Evolutionary conservation across 2,329 filamentous ascomycete species (phyloP).

Genomic region (Aspergillus neotritici): DNA sequence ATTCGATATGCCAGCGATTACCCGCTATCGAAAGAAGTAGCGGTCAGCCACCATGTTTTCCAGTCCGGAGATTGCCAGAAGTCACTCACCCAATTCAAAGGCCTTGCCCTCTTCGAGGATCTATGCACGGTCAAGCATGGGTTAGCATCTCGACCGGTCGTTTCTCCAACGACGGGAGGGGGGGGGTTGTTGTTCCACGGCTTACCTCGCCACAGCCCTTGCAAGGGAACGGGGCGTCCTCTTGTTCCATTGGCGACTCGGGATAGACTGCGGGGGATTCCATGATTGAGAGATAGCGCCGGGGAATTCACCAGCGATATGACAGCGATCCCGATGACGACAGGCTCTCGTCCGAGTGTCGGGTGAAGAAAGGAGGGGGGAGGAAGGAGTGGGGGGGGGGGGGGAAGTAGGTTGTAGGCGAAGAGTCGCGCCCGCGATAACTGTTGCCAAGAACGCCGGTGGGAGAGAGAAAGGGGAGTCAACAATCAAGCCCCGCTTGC

Average conservation of each 20-base stretch:
- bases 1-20: constrained; percentile 97
- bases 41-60: constrained; percentile 21
- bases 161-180: neutral
- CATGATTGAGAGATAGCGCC: constrained; percentile 34
- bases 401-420: neutral
- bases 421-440: too few species aligned
- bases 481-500: too few species aligned
- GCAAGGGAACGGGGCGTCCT: constrained; percentile 77
- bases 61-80: neutral
- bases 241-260: constrained; percentile 64
- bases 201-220: constrained; percentile 87
- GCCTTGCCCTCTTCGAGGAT: constrained; percentile 98
- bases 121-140: constrained; percentile 43
- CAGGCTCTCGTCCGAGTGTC: neutral
- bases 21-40: constrained; percentile 58
- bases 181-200: too few species aligned
- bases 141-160: neutral
- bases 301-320: neutral
- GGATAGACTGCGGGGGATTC: constrained; percentile 51
- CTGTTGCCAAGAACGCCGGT: too few species aligned
- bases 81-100: constrained; percentile 77
- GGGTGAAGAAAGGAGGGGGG: neutral
- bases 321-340: neutral
- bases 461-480: too few species aligned
- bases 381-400: neutral